These are phyloP conservation scores for Gracilaria vermiculophylla DNA, from an alignment of 23 red algal genomes.

Conservation along the genomic window DNA sequence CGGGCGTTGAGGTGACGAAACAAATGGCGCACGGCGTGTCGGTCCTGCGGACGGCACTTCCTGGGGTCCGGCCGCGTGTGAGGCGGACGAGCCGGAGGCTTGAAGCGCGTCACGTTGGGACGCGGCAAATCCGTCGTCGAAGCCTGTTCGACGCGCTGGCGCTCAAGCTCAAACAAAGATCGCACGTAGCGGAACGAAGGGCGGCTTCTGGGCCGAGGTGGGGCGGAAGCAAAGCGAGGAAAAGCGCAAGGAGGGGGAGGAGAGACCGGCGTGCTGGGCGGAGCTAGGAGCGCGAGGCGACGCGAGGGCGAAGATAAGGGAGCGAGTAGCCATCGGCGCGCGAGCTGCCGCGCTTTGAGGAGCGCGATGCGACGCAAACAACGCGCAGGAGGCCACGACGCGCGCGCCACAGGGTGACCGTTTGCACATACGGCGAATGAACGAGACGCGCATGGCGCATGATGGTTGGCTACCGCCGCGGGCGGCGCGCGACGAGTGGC, in stretches of 20 bases:
- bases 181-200: conserved; percentile 1
- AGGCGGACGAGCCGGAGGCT: conserved; percentile 16
- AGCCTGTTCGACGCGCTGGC: neutral
- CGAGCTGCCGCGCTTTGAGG: conserved; percentile 3
- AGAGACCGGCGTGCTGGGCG: neutral
- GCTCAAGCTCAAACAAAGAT: neutral
- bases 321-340: neutral
- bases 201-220: neutral
- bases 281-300: neutral
- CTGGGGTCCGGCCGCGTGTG: conserved; percentile 32
- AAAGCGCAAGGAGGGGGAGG: neutral
- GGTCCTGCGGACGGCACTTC: conserved; percentile 36
- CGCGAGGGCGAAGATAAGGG: neutral
- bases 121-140: neutral
- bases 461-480: neutral
- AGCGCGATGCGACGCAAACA: neutral
- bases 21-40: conserved; percentile 40
- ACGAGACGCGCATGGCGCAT: neutral
- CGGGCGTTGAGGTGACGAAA: conserved; percentile 24
- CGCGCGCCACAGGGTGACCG: neutral
- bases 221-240: neutral
- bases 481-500: neutral
- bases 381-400: neutral
- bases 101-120: conserved; percentile 2
- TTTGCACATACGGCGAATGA: conserved; percentile 27